Evolutionary conservation across 2,329 filamentous ascomycete genomes (phyloP).

Genomic region (Colletotrichum sojae): DNA sequence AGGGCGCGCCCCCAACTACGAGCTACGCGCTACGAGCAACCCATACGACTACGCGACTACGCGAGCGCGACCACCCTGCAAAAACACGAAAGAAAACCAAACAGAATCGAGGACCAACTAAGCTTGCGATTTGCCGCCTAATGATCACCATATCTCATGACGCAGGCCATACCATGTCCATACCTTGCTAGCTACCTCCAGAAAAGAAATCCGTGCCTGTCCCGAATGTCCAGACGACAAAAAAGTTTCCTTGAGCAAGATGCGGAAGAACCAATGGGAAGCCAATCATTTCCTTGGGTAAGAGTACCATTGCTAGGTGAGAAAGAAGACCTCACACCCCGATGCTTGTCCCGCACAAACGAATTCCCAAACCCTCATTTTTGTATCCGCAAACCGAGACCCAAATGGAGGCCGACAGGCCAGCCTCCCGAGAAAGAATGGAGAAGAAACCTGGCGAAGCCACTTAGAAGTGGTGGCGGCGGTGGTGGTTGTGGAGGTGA

Average conservation of each 20-base stretch:
- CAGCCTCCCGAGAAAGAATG: conserved; percentile 11
- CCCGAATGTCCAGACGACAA: conserved; percentile 39
- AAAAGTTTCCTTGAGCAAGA: conserved; percentile 34
- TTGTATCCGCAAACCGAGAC: conserved; percentile 16
- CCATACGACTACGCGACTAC: conserved; percentile 10
- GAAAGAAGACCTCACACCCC: conserved; percentile 32
- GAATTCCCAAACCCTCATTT: conserved; percentile 20
- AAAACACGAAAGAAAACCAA: conserved; percentile 2
- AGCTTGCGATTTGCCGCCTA: conserved; percentile 38
- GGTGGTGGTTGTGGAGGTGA: conserved; percentile 57
- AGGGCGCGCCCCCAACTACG: conserved; percentile 14
- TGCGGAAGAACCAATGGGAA: conserved; percentile 37
- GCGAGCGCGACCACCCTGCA: conserved; percentile 4
- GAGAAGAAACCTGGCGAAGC: conserved; percentile 1
- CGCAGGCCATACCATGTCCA: conserved; percentile 31
- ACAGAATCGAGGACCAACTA: conserved; percentile 23
- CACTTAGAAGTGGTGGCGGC: conserved; percentile 46
- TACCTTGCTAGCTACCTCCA: conserved; percentile 39
- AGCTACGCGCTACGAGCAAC: not conserved
- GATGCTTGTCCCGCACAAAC: conserved; percentile 32
- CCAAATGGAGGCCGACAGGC: conserved; percentile 12
- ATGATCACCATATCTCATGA: conserved; percentile 39
- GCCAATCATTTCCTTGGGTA: conserved; percentile 31
- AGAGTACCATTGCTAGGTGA: conserved; percentile 20
- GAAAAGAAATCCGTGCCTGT: conserved; percentile 34